Conservation (phyloP, 1,284 basidiomycete species). For the Pyrrhoderma noxium region DNA sequence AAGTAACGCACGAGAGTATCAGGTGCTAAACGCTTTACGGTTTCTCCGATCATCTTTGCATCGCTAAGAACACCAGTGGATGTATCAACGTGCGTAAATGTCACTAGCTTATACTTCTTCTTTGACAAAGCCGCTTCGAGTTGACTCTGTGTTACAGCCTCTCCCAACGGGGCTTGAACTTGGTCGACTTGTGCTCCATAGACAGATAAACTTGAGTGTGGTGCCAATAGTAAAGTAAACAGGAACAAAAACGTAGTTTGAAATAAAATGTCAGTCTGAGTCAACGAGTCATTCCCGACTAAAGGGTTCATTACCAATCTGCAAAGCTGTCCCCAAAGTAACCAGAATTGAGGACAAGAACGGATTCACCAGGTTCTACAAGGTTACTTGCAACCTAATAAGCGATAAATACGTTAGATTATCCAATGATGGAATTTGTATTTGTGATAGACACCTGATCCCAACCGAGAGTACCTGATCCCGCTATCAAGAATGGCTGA, state of each 20-base stretch:
- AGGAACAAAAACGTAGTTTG: too few relatives aligned
- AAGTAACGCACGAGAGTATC: slow-evolving; percentile 60
- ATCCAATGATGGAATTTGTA: not conserved
- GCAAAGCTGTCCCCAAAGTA: slow-evolving; percentile 87
- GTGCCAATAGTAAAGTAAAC: not conserved
- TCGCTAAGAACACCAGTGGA: slow-evolving; percentile 88
- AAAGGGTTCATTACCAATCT: slow-evolving; percentile 53
- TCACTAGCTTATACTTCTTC: slow-evolving; percentile 87
- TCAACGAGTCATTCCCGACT: not conserved
- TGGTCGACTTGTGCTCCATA: slow-evolving; percentile 92
- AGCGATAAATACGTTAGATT: not conserved
- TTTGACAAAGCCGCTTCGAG: slow-evolving; percentile 70
- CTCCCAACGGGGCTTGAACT: slow-evolving; percentile 78
- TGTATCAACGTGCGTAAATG: slow-evolving; percentile 93
- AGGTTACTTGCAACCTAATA: slow-evolving; percentile 73
- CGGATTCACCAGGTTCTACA: slow-evolving; percentile 74
- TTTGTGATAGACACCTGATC: slow-evolving; percentile 50
- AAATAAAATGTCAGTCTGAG: slow-evolving; percentile 4
- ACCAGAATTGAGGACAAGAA: slow-evolving; percentile 76
- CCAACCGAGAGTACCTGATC: slow-evolving; percentile 95
- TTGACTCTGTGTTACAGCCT: slow-evolving; percentile 55
- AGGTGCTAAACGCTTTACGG: slow-evolving; percentile 76
- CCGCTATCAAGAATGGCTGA: slow-evolving; percentile 88
- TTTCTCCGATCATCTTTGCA: slow-evolving; percentile 70
- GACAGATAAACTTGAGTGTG: slow-evolving; percentile 55